Evolutionary conservation across 768 basidiomycete species (phyloP).

Genomic region (Filobasidium floriforme): DNA sequence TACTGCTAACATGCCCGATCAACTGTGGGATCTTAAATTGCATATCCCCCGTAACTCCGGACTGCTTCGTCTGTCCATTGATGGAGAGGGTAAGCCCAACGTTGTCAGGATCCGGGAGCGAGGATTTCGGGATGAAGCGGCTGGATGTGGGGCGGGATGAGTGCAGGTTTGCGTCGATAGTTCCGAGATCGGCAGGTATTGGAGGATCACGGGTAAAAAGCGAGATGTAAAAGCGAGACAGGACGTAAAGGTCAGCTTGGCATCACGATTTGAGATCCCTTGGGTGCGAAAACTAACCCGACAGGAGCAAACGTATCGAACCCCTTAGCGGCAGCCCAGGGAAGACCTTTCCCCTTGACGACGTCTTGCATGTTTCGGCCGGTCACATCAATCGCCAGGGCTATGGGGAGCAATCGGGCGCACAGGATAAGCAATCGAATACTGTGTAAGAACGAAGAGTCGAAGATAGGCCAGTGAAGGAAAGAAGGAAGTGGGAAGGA

Average conservation of each 20-base stretch:
- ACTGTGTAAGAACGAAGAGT: too few species aligned
- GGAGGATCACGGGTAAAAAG: too few species aligned
- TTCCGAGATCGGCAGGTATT: neutral
- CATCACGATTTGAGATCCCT: neutral
- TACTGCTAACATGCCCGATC: conserved; percentile 83
- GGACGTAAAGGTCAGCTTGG: too few species aligned
- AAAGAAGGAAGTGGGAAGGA: neutral
- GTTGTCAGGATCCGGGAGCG: conserved; percentile 64
- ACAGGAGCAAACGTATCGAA: conserved; percentile 95
- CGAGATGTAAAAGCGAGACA: too few species aligned
- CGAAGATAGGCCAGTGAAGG: too few species aligned
- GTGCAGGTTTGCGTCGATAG: neutral
- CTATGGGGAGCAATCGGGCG: conserved; percentile 46
- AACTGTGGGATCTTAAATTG: conserved; percentile 81
- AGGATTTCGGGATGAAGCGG: conserved; percentile 69
- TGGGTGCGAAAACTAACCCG: conserved; percentile 51
- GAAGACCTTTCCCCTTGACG: conserved; percentile 86
- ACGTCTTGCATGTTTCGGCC: conserved; percentile 89
- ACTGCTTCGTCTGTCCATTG: conserved; percentile 73
- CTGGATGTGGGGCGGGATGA: conserved; percentile 48
- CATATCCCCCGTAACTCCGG: conserved; percentile 80
- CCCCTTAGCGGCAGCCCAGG: conserved; percentile 94
- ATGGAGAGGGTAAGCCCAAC: conserved; percentile 73
- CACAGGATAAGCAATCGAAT: too few species aligned
- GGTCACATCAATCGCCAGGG: conserved; percentile 91